Conservation (phyloP, 768 basidiomycete genomes). For the Xerocomus spinulosus region DNA sequence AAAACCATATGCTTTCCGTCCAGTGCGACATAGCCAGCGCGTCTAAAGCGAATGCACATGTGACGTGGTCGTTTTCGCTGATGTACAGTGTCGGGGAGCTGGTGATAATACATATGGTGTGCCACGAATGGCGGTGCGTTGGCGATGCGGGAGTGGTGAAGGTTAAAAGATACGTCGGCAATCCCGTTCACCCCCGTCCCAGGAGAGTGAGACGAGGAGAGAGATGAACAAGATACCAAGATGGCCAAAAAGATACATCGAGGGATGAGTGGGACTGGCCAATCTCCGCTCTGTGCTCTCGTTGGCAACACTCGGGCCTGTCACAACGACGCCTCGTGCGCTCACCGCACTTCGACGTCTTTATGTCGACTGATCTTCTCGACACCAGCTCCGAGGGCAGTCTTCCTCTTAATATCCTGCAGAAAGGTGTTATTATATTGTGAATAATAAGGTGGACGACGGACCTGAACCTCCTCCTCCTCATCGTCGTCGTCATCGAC, state of each 20-base stretch:
- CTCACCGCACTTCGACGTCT: constrained; percentile 16
- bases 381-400: constrained; percentile 32
- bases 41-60: not conserved
- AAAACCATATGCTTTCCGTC: not conserved
- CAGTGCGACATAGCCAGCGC: not conserved
- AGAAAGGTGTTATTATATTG: constrained; percentile 4
- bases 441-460: not conserved
- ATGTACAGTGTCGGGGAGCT: too few relatives aligned
- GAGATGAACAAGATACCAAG: constrained; percentile 1
- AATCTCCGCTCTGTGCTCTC: constrained; percentile 7
- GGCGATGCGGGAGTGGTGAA: not conserved
- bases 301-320: not conserved
- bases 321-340: constrained; percentile 1
- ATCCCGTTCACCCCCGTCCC: not conserved
- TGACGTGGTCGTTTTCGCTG: not conserved
- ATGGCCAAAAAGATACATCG: not conserved
- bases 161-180: not conserved
- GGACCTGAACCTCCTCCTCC: constrained; percentile 19
- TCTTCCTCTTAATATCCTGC: constrained; percentile 28
- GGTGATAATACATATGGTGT: not conserved
- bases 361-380: constrained; percentile 36
- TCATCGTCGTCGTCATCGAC: constrained; percentile 18
- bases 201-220: not conserved
- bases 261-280: constrained; percentile 4
- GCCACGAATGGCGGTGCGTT: not conserved